These are phyloP conservation scores for Nemania sp. DNA, from an alignment of 2,329 filamentous ascomycete species.

Conservation along the genomic window DNA sequence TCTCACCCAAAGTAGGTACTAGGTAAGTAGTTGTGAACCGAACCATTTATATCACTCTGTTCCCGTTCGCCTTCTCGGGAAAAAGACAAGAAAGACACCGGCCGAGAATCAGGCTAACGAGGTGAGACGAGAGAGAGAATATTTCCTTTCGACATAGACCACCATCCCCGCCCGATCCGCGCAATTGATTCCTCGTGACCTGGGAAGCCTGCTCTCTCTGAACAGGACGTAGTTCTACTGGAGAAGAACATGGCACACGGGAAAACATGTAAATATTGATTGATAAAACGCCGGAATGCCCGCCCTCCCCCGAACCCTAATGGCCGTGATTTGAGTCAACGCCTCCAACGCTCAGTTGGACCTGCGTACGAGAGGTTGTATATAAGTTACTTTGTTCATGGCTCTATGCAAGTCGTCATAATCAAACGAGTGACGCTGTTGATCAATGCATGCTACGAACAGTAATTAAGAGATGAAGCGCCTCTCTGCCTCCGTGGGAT, in stretches of 20 bases:
- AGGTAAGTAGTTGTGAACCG: no score
- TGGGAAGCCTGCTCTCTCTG: background rate
- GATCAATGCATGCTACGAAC: background rate
- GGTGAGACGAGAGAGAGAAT: no score
- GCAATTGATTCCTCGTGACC: background rate
- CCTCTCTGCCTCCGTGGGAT: background rate
- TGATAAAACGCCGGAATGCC: slow-evolving; percentile 6
- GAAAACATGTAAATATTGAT: background rate
- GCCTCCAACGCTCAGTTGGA: slow-evolving; percentile 8
- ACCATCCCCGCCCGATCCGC: no score
- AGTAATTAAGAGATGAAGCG: background rate
- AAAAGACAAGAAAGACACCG: no score
- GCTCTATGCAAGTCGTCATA: slow-evolving; percentile 19
- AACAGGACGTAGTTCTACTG: background rate
- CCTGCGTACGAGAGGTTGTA: background rate
- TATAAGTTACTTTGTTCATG: background rate
- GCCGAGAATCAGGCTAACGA: no score
- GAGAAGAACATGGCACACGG: background rate
- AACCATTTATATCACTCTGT: no score
- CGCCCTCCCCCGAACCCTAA: background rate
- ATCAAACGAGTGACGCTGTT: slow-evolving; percentile 7
- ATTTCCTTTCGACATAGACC: background rate
- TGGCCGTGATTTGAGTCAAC: background rate
- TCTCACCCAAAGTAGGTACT: no score
- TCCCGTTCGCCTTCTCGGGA: no score